These are phyloP conservation scores for Aureobasidium namibiae DNA, from an alignment of 2,329 filamentous ascomycete genomes.

Conservation along the genomic window DNA sequence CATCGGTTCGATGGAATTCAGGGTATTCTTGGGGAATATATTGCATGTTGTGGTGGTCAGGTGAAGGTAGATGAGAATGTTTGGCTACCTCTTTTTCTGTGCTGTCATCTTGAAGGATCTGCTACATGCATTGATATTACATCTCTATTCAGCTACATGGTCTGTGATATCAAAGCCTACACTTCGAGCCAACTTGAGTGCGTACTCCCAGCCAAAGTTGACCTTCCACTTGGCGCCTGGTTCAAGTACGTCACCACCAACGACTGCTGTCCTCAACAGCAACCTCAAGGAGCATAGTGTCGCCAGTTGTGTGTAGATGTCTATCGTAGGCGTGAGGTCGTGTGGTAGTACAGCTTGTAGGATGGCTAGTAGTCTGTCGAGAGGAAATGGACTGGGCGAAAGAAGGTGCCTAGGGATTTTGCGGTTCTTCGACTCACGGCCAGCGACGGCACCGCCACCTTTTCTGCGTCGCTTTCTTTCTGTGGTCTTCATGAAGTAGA, in stretches of 20 bases:
- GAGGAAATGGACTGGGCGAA: constrained; percentile 65
- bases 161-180: constrained; percentile 74
- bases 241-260: constrained; percentile 57
- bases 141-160: constrained; percentile 56
- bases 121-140: not conserved
- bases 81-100: too few species aligned
- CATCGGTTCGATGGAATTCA: not conserved
- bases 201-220: constrained; percentile 70
- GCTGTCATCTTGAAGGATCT: too few species aligned
- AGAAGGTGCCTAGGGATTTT: constrained; percentile 71
- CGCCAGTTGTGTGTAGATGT: constrained; percentile 51
- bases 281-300: constrained; percentile 65
- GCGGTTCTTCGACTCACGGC: constrained; percentile 41
- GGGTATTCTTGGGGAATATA: too few species aligned
- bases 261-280: constrained; percentile 54
- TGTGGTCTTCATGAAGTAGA: constrained; percentile 67
- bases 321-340: constrained; percentile 35
- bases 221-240: constrained; percentile 67
- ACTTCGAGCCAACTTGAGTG: constrained; percentile 60
- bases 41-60: too few species aligned
- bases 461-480: constrained; percentile 41
- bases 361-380: constrained; percentile 73
- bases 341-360: constrained; percentile 56
- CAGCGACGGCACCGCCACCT: constrained; percentile 38
- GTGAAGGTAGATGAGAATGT: too few species aligned